Evolutionary conservation across 1,284 basidiomycete species (phyloP).

Genomic region (Volvariella volvacea): DNA sequence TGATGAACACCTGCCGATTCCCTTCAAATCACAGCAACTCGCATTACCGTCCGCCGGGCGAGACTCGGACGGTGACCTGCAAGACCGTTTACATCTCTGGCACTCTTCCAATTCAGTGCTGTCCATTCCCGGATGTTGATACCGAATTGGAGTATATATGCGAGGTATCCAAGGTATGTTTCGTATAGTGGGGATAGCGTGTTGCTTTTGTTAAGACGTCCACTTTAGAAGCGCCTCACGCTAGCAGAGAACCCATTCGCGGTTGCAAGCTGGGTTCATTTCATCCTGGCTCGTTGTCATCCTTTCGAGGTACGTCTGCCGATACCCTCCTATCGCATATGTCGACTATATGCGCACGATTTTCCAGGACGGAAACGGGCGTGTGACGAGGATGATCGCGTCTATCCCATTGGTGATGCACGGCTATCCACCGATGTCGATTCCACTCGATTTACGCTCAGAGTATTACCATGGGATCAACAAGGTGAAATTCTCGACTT

Average conservation of each 20-base stretch:
- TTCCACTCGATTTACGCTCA: slow-evolving; percentile 20
- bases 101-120: slow-evolving; percentile 27
- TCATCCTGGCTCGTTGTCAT: slow-evolving; percentile 35
- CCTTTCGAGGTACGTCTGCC: slow-evolving; percentile 35
- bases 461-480: not conserved
- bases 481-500: no score
- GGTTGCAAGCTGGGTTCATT: slow-evolving; percentile 36
- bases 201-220: not conserved
- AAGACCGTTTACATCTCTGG: slow-evolving; percentile 27
- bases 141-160: slow-evolving; percentile 34
- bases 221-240: not conserved
- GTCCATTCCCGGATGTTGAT: slow-evolving; percentile 30
- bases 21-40: not conserved
- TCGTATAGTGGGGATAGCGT: not conserved
- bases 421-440: slow-evolving; percentile 33
- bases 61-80: slow-evolving; percentile 26
- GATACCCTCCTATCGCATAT: not conserved
- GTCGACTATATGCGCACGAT: not conserved
- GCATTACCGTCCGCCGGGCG: slow-evolving; percentile 27
- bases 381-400: slow-evolving; percentile 29
- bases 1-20: slow-evolving; percentile 23
- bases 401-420: slow-evolving; percentile 32
- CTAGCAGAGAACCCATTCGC: slow-evolving; percentile 32
- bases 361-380: slow-evolving; percentile 38
- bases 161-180: slow-evolving; percentile 29